Base-by-base conservation (phyloP, 306 rosid genomes). In the Cercis canadensis region DNA sequence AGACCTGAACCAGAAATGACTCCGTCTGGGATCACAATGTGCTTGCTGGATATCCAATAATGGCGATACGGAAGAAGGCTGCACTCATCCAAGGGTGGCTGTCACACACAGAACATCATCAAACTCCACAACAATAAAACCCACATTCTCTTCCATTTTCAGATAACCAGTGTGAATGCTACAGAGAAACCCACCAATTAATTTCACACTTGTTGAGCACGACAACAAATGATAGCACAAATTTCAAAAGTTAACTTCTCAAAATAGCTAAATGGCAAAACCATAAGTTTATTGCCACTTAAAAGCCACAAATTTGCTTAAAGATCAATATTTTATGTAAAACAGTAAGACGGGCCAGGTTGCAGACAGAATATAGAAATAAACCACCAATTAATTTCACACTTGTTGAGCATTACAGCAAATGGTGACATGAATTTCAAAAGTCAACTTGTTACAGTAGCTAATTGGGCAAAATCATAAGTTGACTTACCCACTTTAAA, bases 21-120 rank as follows among this genome's bases (percentile, higher is more conserved):
- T 51, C 97, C 97, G 65, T 87, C 82, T 11, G 92, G 89, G 8
- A 95, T 94, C 71, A 94, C 86, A 70, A 91, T 87, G 54, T 91
- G 97, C 64, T 89, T 87, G 87, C 97, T 94, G 44, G 87, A 46
- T 67, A 94, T 89, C 97, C 97, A 91, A 59, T 62, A 90, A 65
- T 85, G 95, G 40, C 51, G 74, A 70, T 76, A 44, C 37, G 92
- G 96, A 75, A 87, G 78, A 76, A 94, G 86, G 77, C 88, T 91
- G 77, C 99, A 94, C 43, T 74, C 76, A 33, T 74, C 61, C 31
- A 17, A 37, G 21, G 64, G 39, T 62, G 52, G 67, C 87, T 79
- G 85, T 40, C 4, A 39, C 62, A 69, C 9, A 12, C 9, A 62
- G 18, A 18, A 13, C 65, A 72, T 49, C 40, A 62, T 31, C 57